Conservation (phyloP, 495 filamentous ascomycete genomes). For the Tuber magnatum region DNA sequence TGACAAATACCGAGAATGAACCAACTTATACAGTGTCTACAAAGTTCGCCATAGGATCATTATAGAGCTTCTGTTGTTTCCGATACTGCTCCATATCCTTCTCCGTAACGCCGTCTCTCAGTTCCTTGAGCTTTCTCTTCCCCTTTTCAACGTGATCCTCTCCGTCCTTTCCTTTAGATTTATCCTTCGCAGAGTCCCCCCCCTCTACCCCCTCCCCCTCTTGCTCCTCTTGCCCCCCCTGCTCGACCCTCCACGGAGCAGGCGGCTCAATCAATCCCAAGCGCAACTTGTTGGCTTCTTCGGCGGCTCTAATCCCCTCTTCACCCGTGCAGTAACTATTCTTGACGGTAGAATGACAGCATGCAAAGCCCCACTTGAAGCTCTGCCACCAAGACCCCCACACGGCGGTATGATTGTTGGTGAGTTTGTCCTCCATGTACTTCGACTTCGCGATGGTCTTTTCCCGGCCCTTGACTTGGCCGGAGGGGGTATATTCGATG, state of each 20-base stretch:
- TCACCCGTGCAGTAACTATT: constrained; percentile 92
- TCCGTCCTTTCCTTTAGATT: constrained; percentile 41
- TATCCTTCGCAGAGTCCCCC: constrained; percentile 40
- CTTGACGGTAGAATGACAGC: constrained; percentile 86
- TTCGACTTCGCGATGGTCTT: constrained; percentile 72
- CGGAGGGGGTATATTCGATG: constrained; percentile 88
- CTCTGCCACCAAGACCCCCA: constrained; percentile 98
- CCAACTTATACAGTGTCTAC: constrained; percentile 34
- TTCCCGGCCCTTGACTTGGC: constrained; percentile 79
- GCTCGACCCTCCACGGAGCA: constrained; percentile 42
- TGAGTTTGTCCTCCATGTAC: constrained; percentile 77
- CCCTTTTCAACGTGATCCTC: constrained; percentile 38
- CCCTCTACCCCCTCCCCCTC: constrained; percentile 17
- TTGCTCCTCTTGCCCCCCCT: constrained; percentile 37
- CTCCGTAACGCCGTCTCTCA: constrained; percentile 67
- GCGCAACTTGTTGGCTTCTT: constrained; percentile 38
- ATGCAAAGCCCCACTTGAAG: constrained; percentile 95
- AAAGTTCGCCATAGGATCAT: constrained; percentile 81
- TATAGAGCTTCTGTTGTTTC: constrained; percentile 57
- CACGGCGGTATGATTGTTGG: constrained; percentile 85
- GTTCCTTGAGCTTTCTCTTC: constrained; percentile 67
- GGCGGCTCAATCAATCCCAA: constrained; percentile 40
- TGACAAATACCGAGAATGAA: neutral
- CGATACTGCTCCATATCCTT: constrained; percentile 79
- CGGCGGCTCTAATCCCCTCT: constrained; percentile 36